Percentiles rank a stretch among this genome's conserved stretches.
Conservation (phyloP, 441 rosid species). For the Capsella rubella region DNA sequence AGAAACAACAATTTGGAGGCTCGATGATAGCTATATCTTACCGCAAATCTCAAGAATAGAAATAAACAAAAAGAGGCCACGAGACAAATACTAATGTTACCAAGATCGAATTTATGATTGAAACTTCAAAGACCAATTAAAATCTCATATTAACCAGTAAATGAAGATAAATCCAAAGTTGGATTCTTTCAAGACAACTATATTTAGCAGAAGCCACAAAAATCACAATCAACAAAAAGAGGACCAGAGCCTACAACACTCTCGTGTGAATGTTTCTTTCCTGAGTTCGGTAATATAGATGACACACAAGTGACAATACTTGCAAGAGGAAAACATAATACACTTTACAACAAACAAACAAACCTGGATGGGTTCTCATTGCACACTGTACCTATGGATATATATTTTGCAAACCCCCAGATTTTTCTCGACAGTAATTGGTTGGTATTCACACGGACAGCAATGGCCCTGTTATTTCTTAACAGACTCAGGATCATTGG, state of each 20-base stretch:
- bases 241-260: constrained; percentile 31
- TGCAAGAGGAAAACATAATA: constrained; percentile 22
- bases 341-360: constrained; percentile 40
- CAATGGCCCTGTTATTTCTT: constrained; percentile 32
- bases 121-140: neutral
- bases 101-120: constrained; percentile 11
- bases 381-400: constrained; percentile 28
- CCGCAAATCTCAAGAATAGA: neutral
- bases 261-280: constrained; percentile 32
- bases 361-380: constrained; percentile 19
- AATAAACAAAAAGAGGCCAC: neutral
- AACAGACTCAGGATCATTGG: constrained; percentile 47
- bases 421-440: constrained; percentile 14
- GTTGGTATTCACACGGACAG: constrained; percentile 35
- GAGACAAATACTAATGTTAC: neutral
- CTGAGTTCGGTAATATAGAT: constrained; percentile 27
- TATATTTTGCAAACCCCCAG: constrained; percentile 19
- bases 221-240: constrained; percentile 37
- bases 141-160: neutral
- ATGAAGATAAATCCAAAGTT: constrained; percentile 11
- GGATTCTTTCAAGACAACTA: constrained; percentile 7
- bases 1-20: constrained; percentile 23
- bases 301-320: constrained; percentile 12
- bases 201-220: constrained; percentile 27
- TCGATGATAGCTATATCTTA: constrained; percentile 24